phyloP scores from a whole-genome alignment of 2,329 filamentous ascomycete species.

The Fusarium armeniacum region DNA sequence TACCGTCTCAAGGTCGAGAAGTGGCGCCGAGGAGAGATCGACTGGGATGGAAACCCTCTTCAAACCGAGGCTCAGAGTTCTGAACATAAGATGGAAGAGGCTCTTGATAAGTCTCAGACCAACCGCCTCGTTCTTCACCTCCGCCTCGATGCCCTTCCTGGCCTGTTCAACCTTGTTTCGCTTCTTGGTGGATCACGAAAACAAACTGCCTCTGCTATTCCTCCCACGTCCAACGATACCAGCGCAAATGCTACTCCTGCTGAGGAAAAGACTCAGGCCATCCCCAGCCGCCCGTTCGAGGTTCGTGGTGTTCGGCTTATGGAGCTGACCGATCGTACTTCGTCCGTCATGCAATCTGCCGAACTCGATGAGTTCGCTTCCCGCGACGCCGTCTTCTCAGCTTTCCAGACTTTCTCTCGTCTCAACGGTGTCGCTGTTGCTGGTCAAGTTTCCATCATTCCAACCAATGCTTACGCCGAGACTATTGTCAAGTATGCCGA shows the following conservation, averaged over 20 bases:
- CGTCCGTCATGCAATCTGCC: slow-evolving; percentile 93
- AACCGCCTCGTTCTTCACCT: slow-evolving; percentile 49
- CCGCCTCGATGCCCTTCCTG: slow-evolving; percentile 50
- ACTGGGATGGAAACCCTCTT: slow-evolving; percentile 74
- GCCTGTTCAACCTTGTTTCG: slow-evolving; percentile 51
- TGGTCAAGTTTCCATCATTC: slow-evolving; percentile 84
- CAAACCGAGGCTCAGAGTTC: slow-evolving; percentile 45
- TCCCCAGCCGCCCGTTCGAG: slow-evolving; percentile 40
- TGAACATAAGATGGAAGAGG: slow-evolving; percentile 49
- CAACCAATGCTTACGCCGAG: slow-evolving; percentile 82
- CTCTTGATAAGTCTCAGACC: slow-evolving; percentile 48
- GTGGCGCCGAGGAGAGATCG: slow-evolving; percentile 85
- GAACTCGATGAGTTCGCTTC: slow-evolving; percentile 80
- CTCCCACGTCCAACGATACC: slow-evolving; percentile 19
- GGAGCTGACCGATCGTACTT: slow-evolving; percentile 91
- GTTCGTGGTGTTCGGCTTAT: slow-evolving; percentile 85
- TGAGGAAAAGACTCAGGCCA: slow-evolving; percentile 6
- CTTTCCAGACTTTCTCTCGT: slow-evolving; percentile 89
- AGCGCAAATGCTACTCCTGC: background rate
- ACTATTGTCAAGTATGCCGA: slow-evolving; percentile 79
- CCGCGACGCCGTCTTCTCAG: slow-evolving; percentile 88
- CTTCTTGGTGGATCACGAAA: slow-evolving; percentile 47
- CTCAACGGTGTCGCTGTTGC: slow-evolving; percentile 87
- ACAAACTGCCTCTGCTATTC: background rate
- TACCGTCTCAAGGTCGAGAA: slow-evolving; percentile 67